Base-by-base conservation (phyloP, 257 asterid species). In the Nicotiana tabacum region DNA sequence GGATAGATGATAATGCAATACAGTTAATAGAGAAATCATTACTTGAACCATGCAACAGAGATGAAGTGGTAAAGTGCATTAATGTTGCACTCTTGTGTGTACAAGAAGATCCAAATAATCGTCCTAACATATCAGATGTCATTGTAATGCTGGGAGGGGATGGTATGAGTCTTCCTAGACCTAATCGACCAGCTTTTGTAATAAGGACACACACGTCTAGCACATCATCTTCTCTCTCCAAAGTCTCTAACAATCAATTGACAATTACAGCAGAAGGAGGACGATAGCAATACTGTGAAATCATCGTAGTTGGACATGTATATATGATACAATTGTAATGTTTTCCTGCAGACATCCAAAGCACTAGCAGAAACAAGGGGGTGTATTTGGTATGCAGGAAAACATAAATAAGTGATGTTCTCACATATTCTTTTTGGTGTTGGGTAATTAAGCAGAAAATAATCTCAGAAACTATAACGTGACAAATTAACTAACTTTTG, bases 121-220 rank as follows among this genome's bases (percentile, higher is more conserved):
- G 88, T 33, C 88, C 88, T 32, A 76, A 85, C 58, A 87, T 84
- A 85, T 33, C 86, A 2, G 37, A 80, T 32, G 85, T 87, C 21
- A 64, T 82, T 7, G 12, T 35, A 37, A 84, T 87, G 88, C 78
- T 87, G 9, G 48, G 70, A 13, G 56, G 78, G 33, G 86, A 84
- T 67, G 48, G 56, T 12, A 29, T 62, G 27, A 21, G 64, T 46
- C 81, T 84, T 65, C 81, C 83, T 8, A 15, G 18, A 33, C 90
- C 88, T n/a, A 60, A 61, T 37, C 78, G 83, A 57, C 88, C 85
- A 4, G 81, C 77, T 21, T 84, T 82, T 66, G 53, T 61, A 0
- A 43, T 46, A 27, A 35, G 86, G 18, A 79, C n/a, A 77, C 65
- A 58, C 70, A 29, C 33, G 2, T 33, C 80, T 69, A 32, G 56